Conservation (phyloP, 2,329 filamentous ascomycete genomes). For the Pseudogymnoascus sp. region DNA sequence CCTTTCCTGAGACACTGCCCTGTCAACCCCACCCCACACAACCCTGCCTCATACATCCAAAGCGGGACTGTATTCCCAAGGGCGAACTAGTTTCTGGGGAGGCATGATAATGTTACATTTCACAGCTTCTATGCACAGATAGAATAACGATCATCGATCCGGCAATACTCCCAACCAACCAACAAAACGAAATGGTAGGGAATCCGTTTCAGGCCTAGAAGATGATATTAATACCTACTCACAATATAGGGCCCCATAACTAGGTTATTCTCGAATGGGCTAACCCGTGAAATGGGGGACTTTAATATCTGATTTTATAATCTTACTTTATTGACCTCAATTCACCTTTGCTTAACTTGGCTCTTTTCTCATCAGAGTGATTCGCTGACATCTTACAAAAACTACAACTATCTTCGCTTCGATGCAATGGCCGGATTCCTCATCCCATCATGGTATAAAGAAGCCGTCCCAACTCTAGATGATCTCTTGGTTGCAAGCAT, state of each 20-base stretch:
- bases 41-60: neutral
- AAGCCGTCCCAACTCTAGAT: constrained; percentile 4
- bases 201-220: neutral
- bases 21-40: neutral
- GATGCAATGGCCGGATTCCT: neutral
- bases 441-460: neutral
- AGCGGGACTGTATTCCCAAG: neutral
- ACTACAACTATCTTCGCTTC: neutral
- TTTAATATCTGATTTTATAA: neutral
- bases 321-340: neutral
- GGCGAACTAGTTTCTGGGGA: neutral
- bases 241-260: neutral
- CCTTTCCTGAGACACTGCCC: neutral
- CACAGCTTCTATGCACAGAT: neutral
- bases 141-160: neutral
- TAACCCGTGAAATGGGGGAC: neutral
- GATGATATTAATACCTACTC: neutral
- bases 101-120: neutral
- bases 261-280: neutral
- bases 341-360: neutral
- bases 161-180: neutral
- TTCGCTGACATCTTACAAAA: neutral
- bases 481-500: constrained; percentile 31
- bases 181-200: neutral
- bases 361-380: neutral